These are phyloP conservation scores for Diplosphaera chodatii DNA, from an alignment of 139 green algal genomes.

Conservation along the genomic window DNA sequence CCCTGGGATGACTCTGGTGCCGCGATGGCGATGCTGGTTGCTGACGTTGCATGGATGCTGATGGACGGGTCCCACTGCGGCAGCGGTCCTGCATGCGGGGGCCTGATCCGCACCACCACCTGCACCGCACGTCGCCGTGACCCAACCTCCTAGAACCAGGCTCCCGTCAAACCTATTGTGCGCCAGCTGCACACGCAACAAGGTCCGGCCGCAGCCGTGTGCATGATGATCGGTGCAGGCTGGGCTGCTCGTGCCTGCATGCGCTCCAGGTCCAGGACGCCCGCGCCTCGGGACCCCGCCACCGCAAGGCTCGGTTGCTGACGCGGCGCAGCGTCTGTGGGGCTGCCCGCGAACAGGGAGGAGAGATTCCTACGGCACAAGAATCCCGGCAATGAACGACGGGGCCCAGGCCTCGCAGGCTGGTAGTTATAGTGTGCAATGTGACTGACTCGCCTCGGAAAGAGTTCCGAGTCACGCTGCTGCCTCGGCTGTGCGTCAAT, in stretches of 20 bases:
- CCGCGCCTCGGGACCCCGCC: neutral
- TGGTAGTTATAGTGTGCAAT: no score
- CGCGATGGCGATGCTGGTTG: conserved; percentile 37
- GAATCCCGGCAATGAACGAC: no score
- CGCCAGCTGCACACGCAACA: no score
- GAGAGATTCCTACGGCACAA: conserved; percentile 10
- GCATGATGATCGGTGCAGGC: no score
- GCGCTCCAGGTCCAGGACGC: conserved; percentile 14
- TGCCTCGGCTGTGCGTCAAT: no score
- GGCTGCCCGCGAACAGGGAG: conserved; percentile 6
- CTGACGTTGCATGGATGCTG: conserved; percentile 45
- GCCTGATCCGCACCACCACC: conserved; percentile 49
- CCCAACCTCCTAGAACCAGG: no score
- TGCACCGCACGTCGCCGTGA: conserved; percentile 6
- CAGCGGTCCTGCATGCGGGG: conserved; percentile 9
- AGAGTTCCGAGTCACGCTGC: no score
- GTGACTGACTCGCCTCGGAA: no score
- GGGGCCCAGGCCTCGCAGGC: no score
- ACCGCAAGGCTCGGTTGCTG: conserved; percentile 1
- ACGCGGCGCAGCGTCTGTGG: neutral
- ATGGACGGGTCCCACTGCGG: conserved; percentile 21
- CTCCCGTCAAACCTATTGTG: neutral
- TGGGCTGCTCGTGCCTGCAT: conserved; percentile 10
- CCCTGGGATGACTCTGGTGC: conserved; percentile 30
- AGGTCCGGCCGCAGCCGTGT: no score